A percentile compares a stretch with the other conserved stretches of the same genome.
Evolutionary conservation across 148 eudicot species (phyloP).

Genomic region (Arbutus unedo): DNA sequence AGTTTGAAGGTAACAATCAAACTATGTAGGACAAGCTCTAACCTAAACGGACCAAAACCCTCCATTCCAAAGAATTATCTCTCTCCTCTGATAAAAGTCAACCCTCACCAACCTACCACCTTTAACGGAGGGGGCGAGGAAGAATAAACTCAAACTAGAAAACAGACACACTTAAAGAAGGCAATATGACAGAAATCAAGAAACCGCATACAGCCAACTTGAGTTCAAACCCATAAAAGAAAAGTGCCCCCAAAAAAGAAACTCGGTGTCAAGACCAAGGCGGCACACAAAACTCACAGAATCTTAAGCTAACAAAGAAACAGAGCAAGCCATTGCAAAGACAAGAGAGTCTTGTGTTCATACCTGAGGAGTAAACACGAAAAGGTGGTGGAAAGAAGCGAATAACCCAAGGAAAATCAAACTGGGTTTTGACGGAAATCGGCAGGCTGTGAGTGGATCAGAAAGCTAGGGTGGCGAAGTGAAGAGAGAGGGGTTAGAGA

Average conservation of each 20-base stretch:
- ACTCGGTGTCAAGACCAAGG: not conserved
- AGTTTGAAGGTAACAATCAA: not conserved
- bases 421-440: conserved; percentile 8
- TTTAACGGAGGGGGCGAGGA: conserved; percentile 22
- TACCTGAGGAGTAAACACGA: conserved; percentile 20
- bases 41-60: not conserved
- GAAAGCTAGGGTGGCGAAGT: conserved; percentile 28
- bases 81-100: conserved; percentile 27
- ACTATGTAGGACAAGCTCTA: not conserved
- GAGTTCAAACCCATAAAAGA: conserved; percentile 12
- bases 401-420: conserved; percentile 25
- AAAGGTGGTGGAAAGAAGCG: conserved; percentile 21
- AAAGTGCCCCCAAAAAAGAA: conserved; percentile 16
- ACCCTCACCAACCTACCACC: conserved; percentile 62
- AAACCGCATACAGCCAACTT: not conserved
- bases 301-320: not conserved
- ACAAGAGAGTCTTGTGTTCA: not conserved
- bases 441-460: conserved; percentile 21
- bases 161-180: not conserved
- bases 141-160: conserved; percentile 12
- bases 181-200: not conserved
- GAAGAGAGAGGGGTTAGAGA: conserved; percentile 21
- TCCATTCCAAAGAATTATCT: conserved; percentile 14
- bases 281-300: not conserved
- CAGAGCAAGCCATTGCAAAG: not conserved